A percentile compares a stretch with the other conserved stretches of the same genome.
These are phyloP conservation scores for Xylaria scruposa DNA, from an alignment of 495 filamentous ascomycete genomes.

Conservation along the genomic window DNA sequence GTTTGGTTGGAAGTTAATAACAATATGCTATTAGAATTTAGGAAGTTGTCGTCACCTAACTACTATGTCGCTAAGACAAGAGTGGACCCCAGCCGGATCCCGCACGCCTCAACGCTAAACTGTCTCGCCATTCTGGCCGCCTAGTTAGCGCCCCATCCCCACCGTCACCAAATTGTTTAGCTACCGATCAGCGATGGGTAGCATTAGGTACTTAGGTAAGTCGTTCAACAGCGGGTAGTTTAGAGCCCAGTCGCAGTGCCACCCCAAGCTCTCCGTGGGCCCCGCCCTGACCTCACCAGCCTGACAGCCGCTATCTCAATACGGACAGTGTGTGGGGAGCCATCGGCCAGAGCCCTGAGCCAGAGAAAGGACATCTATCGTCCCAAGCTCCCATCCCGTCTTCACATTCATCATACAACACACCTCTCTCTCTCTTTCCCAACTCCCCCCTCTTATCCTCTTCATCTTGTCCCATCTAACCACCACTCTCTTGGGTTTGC, in stretches of 20 bases:
- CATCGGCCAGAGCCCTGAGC: constrained; percentile 1
- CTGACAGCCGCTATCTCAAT: constrained; percentile 17
- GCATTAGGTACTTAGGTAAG: neutral
- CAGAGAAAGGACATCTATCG: constrained; percentile 34
- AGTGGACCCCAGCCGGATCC: neutral
- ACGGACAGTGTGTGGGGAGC: constrained; percentile 22
- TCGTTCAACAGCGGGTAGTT: too few species aligned
- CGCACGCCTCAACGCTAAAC: constrained; percentile 1
- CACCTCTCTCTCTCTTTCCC: constrained; percentile 43
- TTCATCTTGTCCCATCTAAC: constrained; percentile 37
- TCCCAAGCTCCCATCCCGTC: constrained; percentile 35
- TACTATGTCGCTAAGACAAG: too few species aligned
- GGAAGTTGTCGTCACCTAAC: too few species aligned
- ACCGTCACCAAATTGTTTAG: neutral
- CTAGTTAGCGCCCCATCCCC: neutral
- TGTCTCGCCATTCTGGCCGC: neutral
- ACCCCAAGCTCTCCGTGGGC: constrained; percentile 16
- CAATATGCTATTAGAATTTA: too few species aligned
- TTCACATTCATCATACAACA: constrained; percentile 32
- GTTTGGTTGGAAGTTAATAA: neutral
- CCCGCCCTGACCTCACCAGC: constrained; percentile 30
- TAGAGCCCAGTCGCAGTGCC: constrained; percentile 3
- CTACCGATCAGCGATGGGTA: neutral
- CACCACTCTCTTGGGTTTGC: constrained; percentile 35
- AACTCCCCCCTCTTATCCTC: constrained; percentile 37